These are phyloP conservation scores for Solanum hybrid DNA, from an alignment of 305 asterid genomes.

Conservation along the genomic window DNA sequence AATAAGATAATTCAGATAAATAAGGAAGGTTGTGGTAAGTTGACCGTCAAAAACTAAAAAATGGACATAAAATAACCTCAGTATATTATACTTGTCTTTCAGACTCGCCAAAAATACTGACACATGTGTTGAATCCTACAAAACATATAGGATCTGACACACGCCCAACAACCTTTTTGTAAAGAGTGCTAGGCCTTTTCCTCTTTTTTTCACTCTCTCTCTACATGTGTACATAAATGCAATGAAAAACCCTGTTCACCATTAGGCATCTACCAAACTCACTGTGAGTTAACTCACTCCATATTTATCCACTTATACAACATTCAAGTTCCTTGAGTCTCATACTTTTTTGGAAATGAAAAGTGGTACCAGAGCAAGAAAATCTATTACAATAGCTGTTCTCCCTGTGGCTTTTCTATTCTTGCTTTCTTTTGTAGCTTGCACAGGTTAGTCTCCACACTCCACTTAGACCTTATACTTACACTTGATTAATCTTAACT, in stretches of 20 bases:
- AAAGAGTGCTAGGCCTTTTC: background rate
- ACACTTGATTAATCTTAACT: background rate
- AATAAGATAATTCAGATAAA: background rate
- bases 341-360: background rate
- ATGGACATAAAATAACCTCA: background rate
- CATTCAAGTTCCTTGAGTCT: background rate
- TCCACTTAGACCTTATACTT: background rate
- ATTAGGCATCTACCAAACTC: background rate
- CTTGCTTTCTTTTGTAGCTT: slow-evolving; percentile 12
- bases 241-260: background rate
- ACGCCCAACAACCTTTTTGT: background rate
- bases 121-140: background rate
- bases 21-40: background rate
- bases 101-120: background rate
- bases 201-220: background rate
- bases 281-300: background rate
- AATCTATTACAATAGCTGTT: background rate
- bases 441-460: slow-evolving; percentile 4
- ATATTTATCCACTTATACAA: background rate
- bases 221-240: background rate
- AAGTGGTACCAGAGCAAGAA: background rate
- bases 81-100: background rate
- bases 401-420: background rate
- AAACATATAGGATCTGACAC: background rate
- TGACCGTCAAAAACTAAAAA: background rate